Percentiles rank a stretch among this genome's conserved stretches.
phyloP scores from a whole-genome alignment of 2,329 filamentous ascomycete species.

The Sarocladium oryzae region DNA sequence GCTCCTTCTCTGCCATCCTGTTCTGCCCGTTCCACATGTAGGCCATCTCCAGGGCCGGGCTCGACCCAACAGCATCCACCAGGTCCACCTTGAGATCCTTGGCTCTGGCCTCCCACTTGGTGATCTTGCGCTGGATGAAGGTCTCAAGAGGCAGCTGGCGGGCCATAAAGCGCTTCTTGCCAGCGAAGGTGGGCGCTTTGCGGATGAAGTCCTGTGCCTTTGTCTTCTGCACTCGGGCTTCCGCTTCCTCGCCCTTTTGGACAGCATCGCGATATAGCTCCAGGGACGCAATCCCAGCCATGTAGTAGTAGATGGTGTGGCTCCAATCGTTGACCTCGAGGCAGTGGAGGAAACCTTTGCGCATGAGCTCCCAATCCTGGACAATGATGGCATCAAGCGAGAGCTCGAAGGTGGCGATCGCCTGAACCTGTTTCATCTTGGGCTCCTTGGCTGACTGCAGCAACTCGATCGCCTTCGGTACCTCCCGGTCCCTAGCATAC shows the following conservation, averaged over 20 bases:
- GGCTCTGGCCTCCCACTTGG: slow-evolving; percentile 79
- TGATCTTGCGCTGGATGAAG: slow-evolving; percentile 75
- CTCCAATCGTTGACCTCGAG: slow-evolving; percentile 86
- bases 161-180: slow-evolving; percentile 86
- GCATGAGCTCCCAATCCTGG: slow-evolving; percentile 69
- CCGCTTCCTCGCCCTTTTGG: slow-evolving; percentile 26
- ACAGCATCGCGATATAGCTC: slow-evolving; percentile 68
- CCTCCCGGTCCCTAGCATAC: slow-evolving; percentile 57
- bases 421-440: slow-evolving; percentile 82
- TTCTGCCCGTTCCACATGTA: slow-evolving; percentile 90
- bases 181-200: slow-evolving; percentile 65
- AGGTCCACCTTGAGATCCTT: slow-evolving; percentile 61
- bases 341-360: slow-evolving; percentile 67
- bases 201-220: slow-evolving; percentile 64
- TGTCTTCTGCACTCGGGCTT: slow-evolving; percentile 51
- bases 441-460: slow-evolving; percentile 56
- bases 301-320: slow-evolving; percentile 82
- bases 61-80: slow-evolving; percentile 73
- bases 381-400: slow-evolving; percentile 71
- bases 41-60: slow-evolving; percentile 82
- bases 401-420: slow-evolving; percentile 79
- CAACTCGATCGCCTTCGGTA: slow-evolving; percentile 62
- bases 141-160: slow-evolving; percentile 84
- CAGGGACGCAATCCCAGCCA: slow-evolving; percentile 71
- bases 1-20: slow-evolving; percentile 62